Conservation (phyloP, 495 filamentous ascomycete genomes). For the Xylaria bambusicola region DNA sequence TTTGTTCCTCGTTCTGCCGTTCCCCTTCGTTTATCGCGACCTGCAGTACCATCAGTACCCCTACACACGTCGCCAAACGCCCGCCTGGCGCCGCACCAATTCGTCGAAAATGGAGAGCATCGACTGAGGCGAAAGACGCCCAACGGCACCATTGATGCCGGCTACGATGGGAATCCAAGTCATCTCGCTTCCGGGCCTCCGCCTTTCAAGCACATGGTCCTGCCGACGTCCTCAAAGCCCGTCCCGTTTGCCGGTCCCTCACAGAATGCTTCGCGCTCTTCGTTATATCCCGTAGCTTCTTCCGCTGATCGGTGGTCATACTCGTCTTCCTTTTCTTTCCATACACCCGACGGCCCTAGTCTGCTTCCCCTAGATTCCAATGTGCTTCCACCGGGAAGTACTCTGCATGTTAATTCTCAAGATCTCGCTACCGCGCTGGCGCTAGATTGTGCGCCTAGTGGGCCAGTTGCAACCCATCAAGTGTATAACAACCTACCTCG, state of each 20-base stretch:
- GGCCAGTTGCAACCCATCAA: slow-evolving; percentile 28
- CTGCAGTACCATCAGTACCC: slow-evolving; percentile 24
- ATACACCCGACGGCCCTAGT: slow-evolving; percentile 16
- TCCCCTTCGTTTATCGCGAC: slow-evolving; percentile 44
- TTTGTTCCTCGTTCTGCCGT: slow-evolving; percentile 37
- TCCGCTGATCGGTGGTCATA: slow-evolving; percentile 25
- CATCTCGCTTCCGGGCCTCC: slow-evolving; percentile 77
- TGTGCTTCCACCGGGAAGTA: slow-evolving; percentile 15
- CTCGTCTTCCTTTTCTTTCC: slow-evolving; percentile 17
- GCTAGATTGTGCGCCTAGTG: slow-evolving; percentile 27
- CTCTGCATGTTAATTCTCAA: slow-evolving; percentile 24
- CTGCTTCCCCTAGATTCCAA: slow-evolving; percentile 19
- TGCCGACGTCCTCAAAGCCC: slow-evolving; percentile 52
- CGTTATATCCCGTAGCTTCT: slow-evolving; percentile 19
- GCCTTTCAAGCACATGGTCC: slow-evolving; percentile 84
- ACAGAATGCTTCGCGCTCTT: slow-evolving; percentile 29
- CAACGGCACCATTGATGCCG: slow-evolving; percentile 87
- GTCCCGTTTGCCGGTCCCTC: slow-evolving; percentile 36
- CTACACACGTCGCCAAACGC: slow-evolving; percentile 34
- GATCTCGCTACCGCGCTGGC: slow-evolving; percentile 20
- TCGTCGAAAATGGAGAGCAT: slow-evolving; percentile 61
- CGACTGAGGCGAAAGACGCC: slow-evolving; percentile 91
- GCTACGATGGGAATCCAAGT: slow-evolving; percentile 84
- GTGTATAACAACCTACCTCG: slow-evolving; percentile 48
- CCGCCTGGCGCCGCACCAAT: slow-evolving; percentile 37